Percentiles rank a stretch among this genome's conserved stretches.
Conservation (phyloP, 2,329 filamentous ascomycete genomes). For the Arthrocladium fulminans region DNA sequence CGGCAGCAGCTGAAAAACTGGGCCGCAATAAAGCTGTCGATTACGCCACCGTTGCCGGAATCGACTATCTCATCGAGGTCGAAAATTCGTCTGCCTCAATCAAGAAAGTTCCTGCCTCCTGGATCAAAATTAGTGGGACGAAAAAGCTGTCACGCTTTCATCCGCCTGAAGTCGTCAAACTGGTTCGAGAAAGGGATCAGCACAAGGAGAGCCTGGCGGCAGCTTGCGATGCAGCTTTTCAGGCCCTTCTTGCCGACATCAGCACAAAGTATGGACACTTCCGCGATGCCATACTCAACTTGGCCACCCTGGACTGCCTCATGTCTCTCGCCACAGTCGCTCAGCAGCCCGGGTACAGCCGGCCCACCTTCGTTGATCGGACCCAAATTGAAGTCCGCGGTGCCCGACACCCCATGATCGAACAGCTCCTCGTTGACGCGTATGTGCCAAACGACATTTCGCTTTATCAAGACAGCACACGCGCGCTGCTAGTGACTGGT, state of each 20-base stretch:
- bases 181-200: constrained; percentile 82
- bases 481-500: constrained; percentile 82
- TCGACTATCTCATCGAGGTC: constrained; percentile 92
- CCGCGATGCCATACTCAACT: constrained; percentile 75
- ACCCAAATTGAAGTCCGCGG: constrained; percentile 61
- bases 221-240: constrained; percentile 79
- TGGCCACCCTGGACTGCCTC: constrained; percentile 83
- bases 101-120: constrained; percentile 83
- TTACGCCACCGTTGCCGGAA: constrained; percentile 78
- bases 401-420: constrained; percentile 91
- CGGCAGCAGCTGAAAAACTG: constrained; percentile 61
- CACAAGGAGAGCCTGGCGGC: constrained; percentile 88
- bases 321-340: constrained; percentile 79
- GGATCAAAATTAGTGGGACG: constrained; percentile 89
- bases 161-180: constrained; percentile 75
- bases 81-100: constrained; percentile 61
- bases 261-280: constrained; percentile 79
- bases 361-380: constrained; percentile 59
- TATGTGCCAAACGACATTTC: constrained; percentile 87
- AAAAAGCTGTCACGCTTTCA: constrained; percentile 91
- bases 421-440: constrained; percentile 71
- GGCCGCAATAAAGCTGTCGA: constrained; percentile 60
- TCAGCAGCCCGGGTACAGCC: constrained; percentile 75
- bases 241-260: constrained; percentile 61
- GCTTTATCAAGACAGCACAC: constrained; percentile 36